Evolutionary conservation across 148 eudicot species (phyloP).

Genomic region (Camellia japonica): DNA sequence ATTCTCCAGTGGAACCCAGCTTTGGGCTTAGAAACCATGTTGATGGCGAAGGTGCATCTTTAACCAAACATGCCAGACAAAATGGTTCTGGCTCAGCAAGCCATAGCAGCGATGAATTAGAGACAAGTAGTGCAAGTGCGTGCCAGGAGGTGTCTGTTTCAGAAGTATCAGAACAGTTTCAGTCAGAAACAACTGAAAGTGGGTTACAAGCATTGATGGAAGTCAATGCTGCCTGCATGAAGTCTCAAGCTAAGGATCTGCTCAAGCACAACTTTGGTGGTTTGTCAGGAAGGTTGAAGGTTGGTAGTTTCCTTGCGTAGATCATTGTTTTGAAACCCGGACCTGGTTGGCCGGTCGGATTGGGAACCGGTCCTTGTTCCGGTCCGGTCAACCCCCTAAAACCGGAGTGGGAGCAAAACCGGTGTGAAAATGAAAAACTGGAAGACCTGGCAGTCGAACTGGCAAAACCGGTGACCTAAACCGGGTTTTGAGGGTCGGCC

Average conservation of each 20-base stretch:
- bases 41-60: not conserved
- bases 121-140: not conserved
- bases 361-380: no score
- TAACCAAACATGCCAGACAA: not conserved
- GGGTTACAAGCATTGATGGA: conserved; percentile 3
- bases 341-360: no score
- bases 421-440: no score
- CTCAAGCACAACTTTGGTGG: conserved; percentile 15
- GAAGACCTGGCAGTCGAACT: no score
- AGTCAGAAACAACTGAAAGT: conserved; percentile 11
- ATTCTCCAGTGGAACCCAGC: conserved; percentile 9
- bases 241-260: conserved; percentile 18
- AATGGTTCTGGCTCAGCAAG: not conserved
- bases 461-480: no score
- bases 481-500: no score
- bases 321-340: no score
- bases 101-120: not conserved
- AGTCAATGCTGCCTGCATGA: conserved; percentile 12
- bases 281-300: conserved; percentile 31
- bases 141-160: conserved; percentile 4
- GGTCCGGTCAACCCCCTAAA: no score
- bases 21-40: not conserved
- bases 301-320: conserved; percentile 3
- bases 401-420: no score
- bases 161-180: conserved; percentile 10